These are phyloP conservation scores for Penicillium cosmopolitanum DNA, from an alignment of 495 filamentous ascomycete species.

Conservation along the genomic window DNA sequence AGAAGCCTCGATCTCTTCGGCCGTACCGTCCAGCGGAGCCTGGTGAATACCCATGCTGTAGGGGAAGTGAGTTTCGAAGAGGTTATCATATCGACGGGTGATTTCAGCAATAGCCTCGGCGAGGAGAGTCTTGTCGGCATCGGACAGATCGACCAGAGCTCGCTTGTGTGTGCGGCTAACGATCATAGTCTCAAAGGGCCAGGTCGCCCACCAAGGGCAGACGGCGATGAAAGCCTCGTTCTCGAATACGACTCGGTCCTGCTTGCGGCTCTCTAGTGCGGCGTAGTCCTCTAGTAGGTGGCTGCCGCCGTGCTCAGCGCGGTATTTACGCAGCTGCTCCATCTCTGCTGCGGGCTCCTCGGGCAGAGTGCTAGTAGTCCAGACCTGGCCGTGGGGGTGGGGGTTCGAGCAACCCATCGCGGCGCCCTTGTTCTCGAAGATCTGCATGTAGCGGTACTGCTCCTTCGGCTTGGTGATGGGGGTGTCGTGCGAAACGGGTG, in stretches of 20 bases:
- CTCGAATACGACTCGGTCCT: constrained; percentile 84
- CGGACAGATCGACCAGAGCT: constrained; percentile 77
- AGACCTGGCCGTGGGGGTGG: constrained; percentile 95
- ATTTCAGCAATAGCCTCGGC: constrained; percentile 85
- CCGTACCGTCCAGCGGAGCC: constrained; percentile 83
- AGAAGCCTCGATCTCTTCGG: constrained; percentile 81
- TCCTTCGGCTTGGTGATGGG: constrained; percentile 59
- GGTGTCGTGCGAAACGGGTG: constrained; percentile 51
- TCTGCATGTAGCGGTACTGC: constrained; percentile 97
- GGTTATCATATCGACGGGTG: constrained; percentile 89
- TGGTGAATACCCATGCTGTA: constrained; percentile 96
- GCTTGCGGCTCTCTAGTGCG: constrained; percentile 75
- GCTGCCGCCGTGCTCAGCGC: constrained; percentile 65
- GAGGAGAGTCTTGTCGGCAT: constrained; percentile 66
- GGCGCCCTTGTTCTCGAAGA: constrained; percentile 98
- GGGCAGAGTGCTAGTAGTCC: constrained; percentile 87
- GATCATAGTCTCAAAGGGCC: constrained; percentile 97
- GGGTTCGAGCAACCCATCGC: constrained; percentile 99
- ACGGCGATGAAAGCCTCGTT: constrained; percentile 82
- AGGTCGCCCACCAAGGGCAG: constrained; percentile 96
- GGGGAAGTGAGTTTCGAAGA: constrained; percentile 95
- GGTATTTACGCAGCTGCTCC: constrained; percentile 75
- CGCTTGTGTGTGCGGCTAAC: constrained; percentile 79
- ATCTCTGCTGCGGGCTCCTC: constrained; percentile 86
- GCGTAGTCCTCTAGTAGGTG: constrained; percentile 88